Percentiles rank a stretch among this genome's conserved stretches.
Conservation (phyloP, 1,284 basidiomycete species). For the Papiliotrema terrestris region DNA sequence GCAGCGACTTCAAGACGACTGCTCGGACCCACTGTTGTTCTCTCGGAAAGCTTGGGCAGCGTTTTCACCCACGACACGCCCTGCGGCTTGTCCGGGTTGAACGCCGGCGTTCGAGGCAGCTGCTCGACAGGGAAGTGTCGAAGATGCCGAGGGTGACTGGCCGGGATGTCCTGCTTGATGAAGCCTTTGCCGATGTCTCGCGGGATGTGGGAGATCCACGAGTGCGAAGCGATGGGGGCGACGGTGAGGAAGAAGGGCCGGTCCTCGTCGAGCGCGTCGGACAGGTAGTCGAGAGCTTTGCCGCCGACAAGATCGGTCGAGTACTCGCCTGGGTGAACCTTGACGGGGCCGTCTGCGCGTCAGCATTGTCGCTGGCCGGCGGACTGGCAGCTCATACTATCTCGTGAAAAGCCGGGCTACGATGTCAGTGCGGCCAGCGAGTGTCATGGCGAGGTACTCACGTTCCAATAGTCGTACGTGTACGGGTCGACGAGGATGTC, state of each 20-base stretch:
- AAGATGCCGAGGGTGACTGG: constrained; percentile 22
- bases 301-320: constrained; percentile 31
- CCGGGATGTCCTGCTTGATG: constrained; percentile 11
- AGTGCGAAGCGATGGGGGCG: constrained; percentile 10
- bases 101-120: constrained; percentile 15
- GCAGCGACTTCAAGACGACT: background rate
- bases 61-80: constrained; percentile 37
- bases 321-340: constrained; percentile 23
- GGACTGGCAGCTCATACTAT: background rate
- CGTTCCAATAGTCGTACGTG: constrained; percentile 38
- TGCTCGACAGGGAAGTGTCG: constrained; percentile 24
- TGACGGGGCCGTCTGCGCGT: constrained; percentile 17
- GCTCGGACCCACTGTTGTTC: constrained; percentile 23
- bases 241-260: constrained; percentile 35
- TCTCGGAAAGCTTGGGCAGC: constrained; percentile 21
- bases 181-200: background rate
- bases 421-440: constrained; percentile 14
- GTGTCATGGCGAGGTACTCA: constrained; percentile 7
- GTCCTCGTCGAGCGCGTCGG: constrained; percentile 13
- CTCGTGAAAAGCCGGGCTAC: background rate
- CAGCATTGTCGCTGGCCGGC: background rate
- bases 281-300: constrained; percentile 29
- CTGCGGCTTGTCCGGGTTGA: constrained; percentile 28
- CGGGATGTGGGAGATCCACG: constrained; percentile 1
- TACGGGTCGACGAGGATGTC: constrained; percentile 39